Evolutionary conservation across 2,329 filamentous ascomycete genomes (phyloP).

Genomic region (Chaetomium globosum): DNA sequence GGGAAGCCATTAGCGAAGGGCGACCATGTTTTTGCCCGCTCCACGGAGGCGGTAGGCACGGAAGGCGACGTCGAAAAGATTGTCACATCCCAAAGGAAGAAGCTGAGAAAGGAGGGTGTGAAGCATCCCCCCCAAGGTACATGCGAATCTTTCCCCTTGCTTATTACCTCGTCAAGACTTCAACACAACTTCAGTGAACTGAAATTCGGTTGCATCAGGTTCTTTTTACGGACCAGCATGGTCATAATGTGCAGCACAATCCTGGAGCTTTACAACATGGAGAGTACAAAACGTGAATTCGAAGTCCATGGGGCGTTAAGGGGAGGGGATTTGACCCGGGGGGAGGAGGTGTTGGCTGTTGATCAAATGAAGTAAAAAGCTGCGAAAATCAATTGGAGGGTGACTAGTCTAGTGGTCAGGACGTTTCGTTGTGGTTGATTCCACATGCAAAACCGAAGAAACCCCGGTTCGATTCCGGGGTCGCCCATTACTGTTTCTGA

Average conservation of each 20-base stretch:
- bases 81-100: slow-evolving; percentile 43
- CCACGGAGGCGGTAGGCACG: slow-evolving; percentile 46
- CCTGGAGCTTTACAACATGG: slow-evolving; percentile 43
- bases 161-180: no score
- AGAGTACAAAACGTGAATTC: slow-evolving; percentile 39
- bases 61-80: slow-evolving; percentile 47
- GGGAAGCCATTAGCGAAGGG: slow-evolving; percentile 46
- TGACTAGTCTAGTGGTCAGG: slow-evolving; percentile 30
- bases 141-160: slow-evolving; percentile 1
- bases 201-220: slow-evolving; percentile 35
- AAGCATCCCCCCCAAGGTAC: slow-evolving; percentile 49
- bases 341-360: background rate
- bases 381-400: slow-evolving; percentile 9
- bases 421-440: slow-evolving; percentile 26
- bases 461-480: slow-evolving; percentile 29
- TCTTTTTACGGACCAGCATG: slow-evolving; percentile 46
- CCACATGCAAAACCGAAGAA: slow-evolving; percentile 20
- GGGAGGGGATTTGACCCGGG: background rate
- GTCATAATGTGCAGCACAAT: slow-evolving; percentile 46
- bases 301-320: background rate
- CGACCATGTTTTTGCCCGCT: slow-evolving; percentile 47
- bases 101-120: slow-evolving; percentile 42
- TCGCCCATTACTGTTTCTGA: slow-evolving; percentile 21
- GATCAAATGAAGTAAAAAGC: background rate
- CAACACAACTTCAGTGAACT: background rate